Evolutionary conservation across 371 early-diverging fungal species (phyloP), one percentile per base, ranked within the genome.

Genomic region (Basidiobolus meristosporus): DNA sequence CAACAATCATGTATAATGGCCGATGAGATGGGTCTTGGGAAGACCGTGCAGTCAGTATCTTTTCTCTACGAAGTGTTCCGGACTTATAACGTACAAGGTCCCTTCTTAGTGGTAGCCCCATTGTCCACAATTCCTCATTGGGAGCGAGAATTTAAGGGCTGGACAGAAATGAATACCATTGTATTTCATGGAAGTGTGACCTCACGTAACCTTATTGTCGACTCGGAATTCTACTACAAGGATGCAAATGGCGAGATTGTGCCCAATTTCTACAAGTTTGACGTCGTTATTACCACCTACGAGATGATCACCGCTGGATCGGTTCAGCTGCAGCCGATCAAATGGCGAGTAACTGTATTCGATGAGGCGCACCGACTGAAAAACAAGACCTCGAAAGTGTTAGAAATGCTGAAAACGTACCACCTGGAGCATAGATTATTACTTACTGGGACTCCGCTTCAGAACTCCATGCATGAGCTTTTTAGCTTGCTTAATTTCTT

Each of bases 341-440:
- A 34, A n/a, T 97, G 89, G 86, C 61, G 74, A 39, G 76, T 73
- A 12, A 77, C 70, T 30, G 82, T 95, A 11, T 74, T 98, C 41
- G 98, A 98, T 58, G 98, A 95, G 57, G 98, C 93, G 1, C 98
- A 98, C 57, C 65, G 89, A 32, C 61, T 98, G 34, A 98, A 98
- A 56, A 91, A 90, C 58, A 32, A 50, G 37, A 58, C 47, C 41
- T 51, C 48, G 14, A 48, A 53, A 46, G 36, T 79, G 9, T 59
- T 72, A 1, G 74, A 69, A 41, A 57, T 64, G 17, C 54, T 90
- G 19, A 79, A 71, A 52, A 54, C 50, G 29, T 73, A 77, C 42
- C 58, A 60, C 12, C 63, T 82, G 51, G 76, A 73, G 36, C 80
- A 85, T 47, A 68, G 78, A n/a, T 68, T 88, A 9, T 57, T 88